phyloP scores from a whole-genome alignment of 139 green algal genomes.

The Chlamydomonas eustigma region DNA sequence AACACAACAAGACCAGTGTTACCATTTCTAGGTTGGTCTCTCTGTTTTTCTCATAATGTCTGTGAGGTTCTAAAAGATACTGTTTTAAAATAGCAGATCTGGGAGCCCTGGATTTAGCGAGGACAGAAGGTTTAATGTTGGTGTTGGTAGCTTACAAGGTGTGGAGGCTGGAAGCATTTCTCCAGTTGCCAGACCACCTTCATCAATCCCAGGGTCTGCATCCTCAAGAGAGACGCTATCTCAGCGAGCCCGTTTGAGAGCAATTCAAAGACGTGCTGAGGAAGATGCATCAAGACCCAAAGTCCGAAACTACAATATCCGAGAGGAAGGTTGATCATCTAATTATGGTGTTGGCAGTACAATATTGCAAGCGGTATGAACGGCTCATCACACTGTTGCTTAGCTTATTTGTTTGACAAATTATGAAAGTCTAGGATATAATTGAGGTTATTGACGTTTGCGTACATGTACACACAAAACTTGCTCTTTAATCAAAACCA shows the following conservation, averaged over 20 bases:
- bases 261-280: conserved; percentile 6
- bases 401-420: too few relatives aligned
- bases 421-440: too few relatives aligned
- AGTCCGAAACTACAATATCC: conserved; percentile 33
- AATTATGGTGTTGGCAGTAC: neutral
- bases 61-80: neutral
- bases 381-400: neutral
- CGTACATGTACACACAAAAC: too few relatives aligned
- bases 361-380: neutral
- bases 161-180: neutral
- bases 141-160: neutral
- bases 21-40: neutral
- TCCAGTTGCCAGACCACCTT: conserved; percentile 2
- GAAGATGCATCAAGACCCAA: conserved; percentile 8
- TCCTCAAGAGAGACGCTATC: conserved; percentile 15
- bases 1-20: neutral
- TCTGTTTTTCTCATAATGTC: neutral
- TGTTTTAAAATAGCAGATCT: neutral
- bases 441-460: too few relatives aligned
- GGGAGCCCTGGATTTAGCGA: neutral
- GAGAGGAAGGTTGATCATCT: conserved; percentile 11
- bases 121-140: neutral
- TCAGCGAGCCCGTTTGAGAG: conserved; percentile 5
- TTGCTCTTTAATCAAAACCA: too few relatives aligned
- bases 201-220: conserved; percentile 10